Evolutionary conservation across 179 eudicot genomes (phyloP), one percentile per base, ranked within the genome.

Genomic region (Nepenthes alata): DNA sequence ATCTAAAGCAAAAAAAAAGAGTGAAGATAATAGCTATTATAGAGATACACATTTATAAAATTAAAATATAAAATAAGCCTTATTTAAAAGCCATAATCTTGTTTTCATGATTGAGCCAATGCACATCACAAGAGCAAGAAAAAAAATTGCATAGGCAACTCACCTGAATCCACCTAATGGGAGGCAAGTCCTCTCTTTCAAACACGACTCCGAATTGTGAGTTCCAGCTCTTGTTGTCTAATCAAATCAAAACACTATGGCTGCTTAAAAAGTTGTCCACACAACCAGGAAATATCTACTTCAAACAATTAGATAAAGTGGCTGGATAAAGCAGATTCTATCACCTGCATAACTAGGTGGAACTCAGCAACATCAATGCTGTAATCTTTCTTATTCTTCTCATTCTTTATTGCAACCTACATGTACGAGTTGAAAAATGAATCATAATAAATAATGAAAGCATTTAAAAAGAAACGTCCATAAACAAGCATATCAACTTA

Each of bases 101-200:
- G 25, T 25, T 25, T 25, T 51, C 37, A 41, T 25, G n/a, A 52
- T 15, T 12, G 55, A 49, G 56, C 53, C 38, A 63, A 53, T 37
- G 36, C 53, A 63, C 53, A 63, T 39, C 47, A 35, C 25, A 52
- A 39, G 48, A 13, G 44, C 5, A 14, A 1, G 44, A 36, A 54
- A 54, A 54, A 35, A 63, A 55, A 59, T 44, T 14, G 34, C 48
- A 9, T 54, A 45, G 62, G 63, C 66, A 67, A 47, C 79, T 77
- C 79, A 93, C 98, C 98, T 93, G 83, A 87, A 82, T 66, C 98
- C 98, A 69, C 98, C 98, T 70, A 93, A 67, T 34, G 98, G 98
- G 47, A 89, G 95, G 73, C 97, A 93, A 36, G 90, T 81, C 35
- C 67, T 76, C 68, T 78, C 91, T 74, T 70, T 77, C 81, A 93